Conservation (phyloP, 2,329 filamentous ascomycete genomes). For the Coleophoma cylindrospora region DNA sequence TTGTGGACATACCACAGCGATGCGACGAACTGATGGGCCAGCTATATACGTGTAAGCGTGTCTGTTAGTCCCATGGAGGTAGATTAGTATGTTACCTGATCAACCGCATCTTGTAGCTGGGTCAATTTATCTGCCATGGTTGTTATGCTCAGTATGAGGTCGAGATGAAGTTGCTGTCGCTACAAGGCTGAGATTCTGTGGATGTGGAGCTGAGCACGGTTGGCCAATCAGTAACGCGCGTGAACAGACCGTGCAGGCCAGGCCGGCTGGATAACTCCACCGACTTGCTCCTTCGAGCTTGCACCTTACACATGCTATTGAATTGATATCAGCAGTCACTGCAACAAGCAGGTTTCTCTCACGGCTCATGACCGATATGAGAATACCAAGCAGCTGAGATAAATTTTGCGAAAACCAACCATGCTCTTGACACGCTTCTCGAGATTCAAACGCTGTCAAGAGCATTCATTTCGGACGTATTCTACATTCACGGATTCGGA, state of each 20-base stretch:
- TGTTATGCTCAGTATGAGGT: background rate
- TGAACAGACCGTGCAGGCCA: too few relatives aligned
- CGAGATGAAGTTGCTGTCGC: constrained; percentile 1
- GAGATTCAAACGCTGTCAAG: background rate
- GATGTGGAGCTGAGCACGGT: background rate
- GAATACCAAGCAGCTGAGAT: too few relatives aligned
- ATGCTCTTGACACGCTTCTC: constrained; percentile 15
- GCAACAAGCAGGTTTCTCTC: too few relatives aligned
- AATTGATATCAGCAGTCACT: too few relatives aligned
- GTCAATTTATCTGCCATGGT: constrained; percentile 72
- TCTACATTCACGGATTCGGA: constrained; percentile 16
- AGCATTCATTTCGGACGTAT: constrained; percentile 13
- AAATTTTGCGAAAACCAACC: too few relatives aligned
- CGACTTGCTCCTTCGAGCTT: too few relatives aligned
- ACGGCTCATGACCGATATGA: too few relatives aligned
- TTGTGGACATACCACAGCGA: constrained; percentile 61
- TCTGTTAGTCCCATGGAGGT: background rate
- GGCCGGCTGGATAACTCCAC: too few relatives aligned
- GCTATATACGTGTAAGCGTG: constrained; percentile 33
- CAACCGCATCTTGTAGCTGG: constrained; percentile 79
- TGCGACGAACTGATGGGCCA: constrained; percentile 64
- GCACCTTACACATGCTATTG: too few relatives aligned
- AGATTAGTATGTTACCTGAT: constrained; percentile 53
- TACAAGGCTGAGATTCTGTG: constrained; percentile 10
- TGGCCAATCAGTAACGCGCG: background rate